Evolutionary conservation across 768 basidiomycete species (phyloP).

Genomic region (Asterophora lycoperdoides): DNA sequence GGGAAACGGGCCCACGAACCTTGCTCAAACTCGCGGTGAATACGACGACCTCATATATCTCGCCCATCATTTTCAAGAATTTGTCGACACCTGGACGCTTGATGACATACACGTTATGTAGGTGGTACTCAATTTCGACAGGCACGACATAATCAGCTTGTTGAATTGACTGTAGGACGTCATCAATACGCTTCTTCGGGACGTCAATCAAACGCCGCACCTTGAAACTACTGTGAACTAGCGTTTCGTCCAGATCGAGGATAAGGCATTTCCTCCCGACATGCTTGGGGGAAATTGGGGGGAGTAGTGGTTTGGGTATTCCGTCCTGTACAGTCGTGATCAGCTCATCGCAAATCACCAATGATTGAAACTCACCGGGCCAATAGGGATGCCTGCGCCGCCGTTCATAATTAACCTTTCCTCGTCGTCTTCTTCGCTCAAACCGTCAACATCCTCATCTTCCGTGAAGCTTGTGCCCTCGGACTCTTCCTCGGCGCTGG

Average conservation of each 20-base stretch:
- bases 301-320: conserved; percentile 79
- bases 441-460: conserved; percentile 58
- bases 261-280: conserved; percentile 92
- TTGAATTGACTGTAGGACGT: conserved; percentile 65
- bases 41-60: conserved; percentile 96
- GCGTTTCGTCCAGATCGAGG: conserved; percentile 94
- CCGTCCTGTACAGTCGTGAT: conserved; percentile 60
- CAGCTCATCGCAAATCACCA: conserved; percentile 2
- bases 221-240: conserved; percentile 98
- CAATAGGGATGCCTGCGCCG: conserved; percentile 92
- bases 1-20: conserved; percentile 40
- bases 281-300: conserved; percentile 76
- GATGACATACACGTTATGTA: conserved; percentile 98
- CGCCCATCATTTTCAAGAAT: conserved; percentile 97
- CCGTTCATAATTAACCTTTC: conserved; percentile 85
- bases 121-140: conserved; percentile 97
- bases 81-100: conserved; percentile 98
- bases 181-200: conserved; percentile 9
- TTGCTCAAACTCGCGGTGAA: conserved; percentile 98
- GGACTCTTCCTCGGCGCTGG: conserved; percentile 53
- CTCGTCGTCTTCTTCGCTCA: conserved; percentile 83
- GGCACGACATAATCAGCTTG: conserved; percentile 98
- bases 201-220: conserved; percentile 36
- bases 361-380: conserved; percentile 58
- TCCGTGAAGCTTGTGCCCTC: conserved; percentile 69